Percentiles rank a stretch among this genome's conserved stretches.
These are phyloP conservation scores for Phaeosphaeriaceae sp. DNA, from an alignment of 2,329 filamentous ascomycete species.

Conservation along the genomic window DNA sequence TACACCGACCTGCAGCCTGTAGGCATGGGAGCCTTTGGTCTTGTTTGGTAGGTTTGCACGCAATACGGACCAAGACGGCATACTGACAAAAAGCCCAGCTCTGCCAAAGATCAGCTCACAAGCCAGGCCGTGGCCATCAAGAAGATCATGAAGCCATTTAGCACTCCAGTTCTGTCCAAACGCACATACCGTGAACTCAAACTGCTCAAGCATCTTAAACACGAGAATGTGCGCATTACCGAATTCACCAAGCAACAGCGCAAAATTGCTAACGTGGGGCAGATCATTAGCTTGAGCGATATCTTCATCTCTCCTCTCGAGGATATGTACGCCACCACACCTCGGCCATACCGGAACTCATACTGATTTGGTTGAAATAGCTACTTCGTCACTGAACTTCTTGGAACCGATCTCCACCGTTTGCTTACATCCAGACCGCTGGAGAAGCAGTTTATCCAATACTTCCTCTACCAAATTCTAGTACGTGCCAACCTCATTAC, in stretches of 20 bases:
- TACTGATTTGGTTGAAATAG: conserved; percentile 55
- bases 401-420: conserved; percentile 95
- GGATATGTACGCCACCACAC: conserved; percentile 76
- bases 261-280: conserved; percentile 25
- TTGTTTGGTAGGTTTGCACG: conserved; percentile 77
- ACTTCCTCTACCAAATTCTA: conserved; percentile 99
- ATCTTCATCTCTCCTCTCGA: conserved; percentile 99
- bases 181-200: conserved; percentile 97
- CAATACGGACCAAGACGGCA: conserved; percentile 2
- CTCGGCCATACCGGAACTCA: not conserved
- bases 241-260: not conserved
- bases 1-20: conserved; percentile 98
- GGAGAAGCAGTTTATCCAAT: conserved; percentile 99
- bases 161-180: conserved; percentile 97
- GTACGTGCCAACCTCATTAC: conserved; percentile 68
- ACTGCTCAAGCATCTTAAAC: conserved; percentile 92
- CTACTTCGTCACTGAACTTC: conserved; percentile 97
- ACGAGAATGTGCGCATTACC: conserved; percentile 79
- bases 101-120: conserved; percentile 96
- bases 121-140: conserved; percentile 97
- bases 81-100: conserved; percentile 63
- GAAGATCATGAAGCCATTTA: conserved; percentile 99
- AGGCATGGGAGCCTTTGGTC: conserved; percentile 97
- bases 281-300: conserved; percentile 96
- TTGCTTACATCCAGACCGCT: conserved; percentile 93